These are phyloP conservation scores for Didymella segeticola DNA, from an alignment of 2,329 filamentous ascomycete species.

Conservation along the genomic window DNA sequence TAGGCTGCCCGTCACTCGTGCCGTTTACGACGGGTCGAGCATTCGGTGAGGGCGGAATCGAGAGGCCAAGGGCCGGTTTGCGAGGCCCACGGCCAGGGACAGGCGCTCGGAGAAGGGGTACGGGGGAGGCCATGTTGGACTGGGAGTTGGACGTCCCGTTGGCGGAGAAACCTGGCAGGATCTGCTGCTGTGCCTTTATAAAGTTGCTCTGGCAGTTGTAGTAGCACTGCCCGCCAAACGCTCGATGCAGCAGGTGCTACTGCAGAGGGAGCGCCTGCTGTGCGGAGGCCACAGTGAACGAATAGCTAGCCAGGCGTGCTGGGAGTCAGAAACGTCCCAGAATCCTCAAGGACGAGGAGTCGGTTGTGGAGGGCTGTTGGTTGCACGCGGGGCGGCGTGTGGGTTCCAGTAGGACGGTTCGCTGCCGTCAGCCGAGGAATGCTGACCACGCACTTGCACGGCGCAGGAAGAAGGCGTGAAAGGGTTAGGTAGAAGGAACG, in stretches of 20 bases:
- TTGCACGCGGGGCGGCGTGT: slow-evolving; percentile 31
- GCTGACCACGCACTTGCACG: slow-evolving; percentile 31
- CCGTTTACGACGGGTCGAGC: slow-evolving; percentile 77
- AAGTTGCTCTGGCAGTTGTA: not conserved
- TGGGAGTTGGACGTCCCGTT: slow-evolving; percentile 33
- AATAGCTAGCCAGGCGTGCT: slow-evolving; percentile 8
- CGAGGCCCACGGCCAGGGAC: slow-evolving; percentile 71
- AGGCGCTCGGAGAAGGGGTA: slow-evolving; percentile 81
- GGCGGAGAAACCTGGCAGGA: slow-evolving; percentile 31
- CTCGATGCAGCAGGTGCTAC: slow-evolving; percentile 9
- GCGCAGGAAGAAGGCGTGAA: slow-evolving; percentile 5
- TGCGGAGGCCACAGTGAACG: slow-evolving; percentile 17
- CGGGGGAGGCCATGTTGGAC: slow-evolving; percentile 73
- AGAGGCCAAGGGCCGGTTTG: slow-evolving; percentile 81
- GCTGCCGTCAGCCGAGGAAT: slow-evolving; percentile 40
- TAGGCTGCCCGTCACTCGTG: slow-evolving; percentile 49
- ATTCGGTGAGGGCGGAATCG: slow-evolving; percentile 87
- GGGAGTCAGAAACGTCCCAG: slow-evolving; percentile 11
- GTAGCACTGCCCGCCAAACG: not conserved
- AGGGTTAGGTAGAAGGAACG: not conserved
- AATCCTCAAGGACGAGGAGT: slow-evolving; percentile 21
- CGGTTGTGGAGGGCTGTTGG: slow-evolving; percentile 23
- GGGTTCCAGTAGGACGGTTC: slow-evolving; percentile 38
- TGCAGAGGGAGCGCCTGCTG: slow-evolving; percentile 2
- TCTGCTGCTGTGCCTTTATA: slow-evolving; percentile 23